Conservation (phyloP, 2,329 filamentous ascomycete species). For the Didymella segeticola region DNA sequence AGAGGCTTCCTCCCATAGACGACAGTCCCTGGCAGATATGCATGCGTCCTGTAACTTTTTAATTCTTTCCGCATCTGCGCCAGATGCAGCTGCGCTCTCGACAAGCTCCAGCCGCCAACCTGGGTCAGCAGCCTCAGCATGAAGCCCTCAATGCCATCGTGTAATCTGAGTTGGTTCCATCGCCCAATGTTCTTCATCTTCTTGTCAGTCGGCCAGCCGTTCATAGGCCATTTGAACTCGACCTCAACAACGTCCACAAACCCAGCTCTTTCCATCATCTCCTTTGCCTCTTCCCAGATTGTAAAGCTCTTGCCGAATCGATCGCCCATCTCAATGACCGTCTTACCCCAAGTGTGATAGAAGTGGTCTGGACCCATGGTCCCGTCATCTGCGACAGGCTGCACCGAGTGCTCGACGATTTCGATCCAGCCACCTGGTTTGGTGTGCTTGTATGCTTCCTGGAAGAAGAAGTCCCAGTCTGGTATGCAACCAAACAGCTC, state of each 20-base stretch:
- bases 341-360: slow-evolving; percentile 44
- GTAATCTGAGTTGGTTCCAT: slow-evolving; percentile 47
- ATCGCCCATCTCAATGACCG: slow-evolving; percentile 45
- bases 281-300: slow-evolving; percentile 45
- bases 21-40: slow-evolving; percentile 46
- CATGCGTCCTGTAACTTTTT: slow-evolving; percentile 43
- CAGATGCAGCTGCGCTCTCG: slow-evolving; percentile 46
- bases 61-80: slow-evolving; percentile 46
- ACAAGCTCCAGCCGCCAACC: slow-evolving; percentile 44
- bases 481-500: slow-evolving; percentile 55
- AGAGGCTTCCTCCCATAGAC: slow-evolving; percentile 47
- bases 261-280: slow-evolving; percentile 40
- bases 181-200: slow-evolving; percentile 45
- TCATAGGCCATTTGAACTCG: slow-evolving; percentile 47
- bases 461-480: slow-evolving; percentile 55
- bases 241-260: slow-evolving; percentile 45
- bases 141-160: slow-evolving; percentile 49
- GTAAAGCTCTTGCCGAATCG: slow-evolving; percentile 48
- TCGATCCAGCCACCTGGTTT: slow-evolving; percentile 55
- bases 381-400: slow-evolving; percentile 50
- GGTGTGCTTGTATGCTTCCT: slow-evolving; percentile 42
- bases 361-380: slow-evolving; percentile 49
- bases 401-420: slow-evolving; percentile 52
- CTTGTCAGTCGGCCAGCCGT: slow-evolving; percentile 41
- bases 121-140: slow-evolving; percentile 47